Conservation (phyloP, 805 yeast genomes). For the Brettanomyces bruxellensis region DNA sequence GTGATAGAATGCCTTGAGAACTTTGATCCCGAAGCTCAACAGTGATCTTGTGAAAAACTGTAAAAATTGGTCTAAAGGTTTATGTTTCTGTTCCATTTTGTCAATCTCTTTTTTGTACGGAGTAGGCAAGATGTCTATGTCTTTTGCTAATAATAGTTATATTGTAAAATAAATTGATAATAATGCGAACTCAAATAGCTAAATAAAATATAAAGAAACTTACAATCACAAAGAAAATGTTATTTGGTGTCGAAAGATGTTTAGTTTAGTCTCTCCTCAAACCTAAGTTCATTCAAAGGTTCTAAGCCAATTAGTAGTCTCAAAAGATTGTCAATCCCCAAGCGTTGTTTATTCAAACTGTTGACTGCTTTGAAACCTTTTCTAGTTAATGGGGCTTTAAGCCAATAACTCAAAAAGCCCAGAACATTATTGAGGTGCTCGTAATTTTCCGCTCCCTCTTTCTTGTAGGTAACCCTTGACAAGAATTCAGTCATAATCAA, state of each 20-base stretch:
- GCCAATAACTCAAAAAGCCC: constrained; percentile 87
- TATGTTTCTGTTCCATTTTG: too few relatives aligned
- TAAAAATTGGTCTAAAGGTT: neutral
- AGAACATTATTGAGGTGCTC: constrained; percentile 75
- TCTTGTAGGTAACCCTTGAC: constrained; percentile 74
- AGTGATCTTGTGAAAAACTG: neutral
- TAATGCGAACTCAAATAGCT: too few relatives aligned
- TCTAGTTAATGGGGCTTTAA: constrained; percentile 91
- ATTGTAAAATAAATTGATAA: too few relatives aligned
- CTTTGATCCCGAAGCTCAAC: constrained; percentile 31
- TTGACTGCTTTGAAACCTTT: constrained; percentile 86
- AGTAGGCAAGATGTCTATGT: neutral
- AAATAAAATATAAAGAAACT: too few relatives aligned
- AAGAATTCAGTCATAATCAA: constrained; percentile 86
- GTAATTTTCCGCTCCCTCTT: constrained; percentile 36
- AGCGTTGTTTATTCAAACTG: constrained; percentile 91
- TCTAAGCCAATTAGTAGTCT: constrained; percentile 87
- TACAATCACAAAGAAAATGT: neutral
- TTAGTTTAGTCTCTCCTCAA: constrained; percentile 73
- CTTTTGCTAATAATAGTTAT: neutral
- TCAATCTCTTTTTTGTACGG: too few relatives aligned
- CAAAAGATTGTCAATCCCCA: constrained; percentile 84
- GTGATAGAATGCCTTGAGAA: constrained; percentile 75
- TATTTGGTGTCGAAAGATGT: neutral
- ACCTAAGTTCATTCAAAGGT: constrained; percentile 82